These are phyloP conservation scores for Citrullus mucosospermus DNA, from an alignment of 306 rosid genomes.

Conservation along the genomic window DNA sequence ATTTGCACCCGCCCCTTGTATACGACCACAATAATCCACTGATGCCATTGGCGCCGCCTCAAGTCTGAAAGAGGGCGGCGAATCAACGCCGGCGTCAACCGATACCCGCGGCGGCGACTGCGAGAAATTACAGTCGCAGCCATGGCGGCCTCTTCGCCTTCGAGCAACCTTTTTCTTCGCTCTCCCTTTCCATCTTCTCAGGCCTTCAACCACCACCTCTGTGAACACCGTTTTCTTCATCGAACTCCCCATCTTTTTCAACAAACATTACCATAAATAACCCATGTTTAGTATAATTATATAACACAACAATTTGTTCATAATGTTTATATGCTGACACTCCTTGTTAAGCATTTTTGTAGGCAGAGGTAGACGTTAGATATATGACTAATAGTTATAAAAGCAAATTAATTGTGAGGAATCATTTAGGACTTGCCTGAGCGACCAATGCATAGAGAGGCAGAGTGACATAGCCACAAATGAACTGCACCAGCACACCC, in stretches of 20 bases:
- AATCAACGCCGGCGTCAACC: constrained; percentile 8
- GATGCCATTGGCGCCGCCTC: constrained; percentile 11
- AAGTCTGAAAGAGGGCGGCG: constrained; percentile 27
- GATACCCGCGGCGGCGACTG: constrained; percentile 17
- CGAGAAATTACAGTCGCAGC: not conserved
- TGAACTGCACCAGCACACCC: constrained; percentile 33
- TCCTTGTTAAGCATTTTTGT: no score
- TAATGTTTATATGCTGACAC: no score
- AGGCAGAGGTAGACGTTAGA: no score
- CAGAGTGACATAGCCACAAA: constrained; percentile 46
- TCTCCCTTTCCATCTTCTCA: constrained; percentile 25
- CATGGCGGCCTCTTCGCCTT: constrained; percentile 4
- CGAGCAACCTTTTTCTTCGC: constrained; percentile 24
- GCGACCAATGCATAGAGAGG: constrained; percentile 60
- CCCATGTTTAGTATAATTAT: no score
- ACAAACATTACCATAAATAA: no score
- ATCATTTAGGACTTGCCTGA: constrained; percentile 20
- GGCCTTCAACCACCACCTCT: constrained; percentile 28
- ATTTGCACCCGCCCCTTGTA: not conserved
- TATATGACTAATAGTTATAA: no score
- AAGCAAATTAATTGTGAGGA: not conserved
- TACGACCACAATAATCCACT: not conserved
- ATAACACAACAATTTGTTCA: no score
- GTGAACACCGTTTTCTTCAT: constrained; percentile 40
- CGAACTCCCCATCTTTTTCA: constrained; percentile 34